Evolutionary conservation across 2,329 filamentous ascomycete genomes (phyloP), one percentile per base, ranked within the genome.

Genomic region (Lecanicillium sp.): DNA sequence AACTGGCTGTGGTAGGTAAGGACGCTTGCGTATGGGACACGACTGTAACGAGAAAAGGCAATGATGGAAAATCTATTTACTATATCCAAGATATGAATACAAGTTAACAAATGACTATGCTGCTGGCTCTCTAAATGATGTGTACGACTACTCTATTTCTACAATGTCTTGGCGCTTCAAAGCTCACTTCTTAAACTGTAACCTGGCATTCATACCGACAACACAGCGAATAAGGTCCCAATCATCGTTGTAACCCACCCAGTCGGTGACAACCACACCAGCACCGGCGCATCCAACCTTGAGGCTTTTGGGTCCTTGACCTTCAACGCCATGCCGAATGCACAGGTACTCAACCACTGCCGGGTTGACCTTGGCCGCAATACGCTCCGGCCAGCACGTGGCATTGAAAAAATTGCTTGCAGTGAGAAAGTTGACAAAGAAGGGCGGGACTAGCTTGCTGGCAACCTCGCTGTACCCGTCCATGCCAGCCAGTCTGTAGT

Each of bases 381-480:
- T 86, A 53, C 77, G 82, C 60, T 95, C 89, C 1, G 92, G 92
- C 92, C 92, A 98, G 60, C 88, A 95, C 40, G 77, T 79, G 2
- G 82, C 70, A 48, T 86, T 89, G 80, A 90, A 96, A 67, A 96
- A 96, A 64, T 95, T 95, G 59, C 83, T 90, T 1, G 83, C 92
- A 49, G 75, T 87, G 45, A 95, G 60, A 57, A 95, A 96, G 60
- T 96, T 98, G 60, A 96, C 67, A 52, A 84, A 94, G 49, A 95
- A 73, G 1, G 87, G 86, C 13, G 68, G 67, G 19, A 45, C 46
- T 4, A 44, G 48, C 17, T 53, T 46, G 7, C 42, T 62, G 28
- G 56, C 48, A 20, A 48, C 49, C 8, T 51, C 45, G 16, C 49
- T 48, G 39, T 56, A 48, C 19, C 45, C 48, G 2, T 49, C 31